A percentile compares a stretch with the other conserved stretches of the same genome.
Evolutionary conservation across 2,329 filamentous ascomycete genomes (phyloP).

Genomic region (Mollisia scopiformis): DNA sequence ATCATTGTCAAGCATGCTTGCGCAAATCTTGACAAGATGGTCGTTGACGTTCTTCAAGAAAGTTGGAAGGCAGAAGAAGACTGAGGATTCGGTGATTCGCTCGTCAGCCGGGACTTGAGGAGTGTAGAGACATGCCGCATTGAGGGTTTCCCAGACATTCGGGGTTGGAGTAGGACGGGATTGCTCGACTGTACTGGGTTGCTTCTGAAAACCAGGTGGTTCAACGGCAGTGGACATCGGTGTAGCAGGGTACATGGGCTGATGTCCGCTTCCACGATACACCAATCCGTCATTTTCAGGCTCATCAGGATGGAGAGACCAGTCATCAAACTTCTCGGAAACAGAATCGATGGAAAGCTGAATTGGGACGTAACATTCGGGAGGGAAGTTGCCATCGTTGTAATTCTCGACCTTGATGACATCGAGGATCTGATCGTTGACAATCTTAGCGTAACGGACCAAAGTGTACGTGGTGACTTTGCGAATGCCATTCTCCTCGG

Average conservation of each 20-base stretch:
- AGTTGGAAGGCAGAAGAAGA: slow-evolving; percentile 13
- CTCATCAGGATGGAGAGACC: not conserved
- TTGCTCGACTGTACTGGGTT: no score
- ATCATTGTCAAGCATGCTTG: slow-evolving; percentile 4
- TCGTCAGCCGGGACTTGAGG: not conserved
- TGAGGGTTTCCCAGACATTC: no score
- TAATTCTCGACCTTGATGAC: not conserved
- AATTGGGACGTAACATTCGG: not conserved
- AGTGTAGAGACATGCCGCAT: not conserved
- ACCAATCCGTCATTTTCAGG: no score
- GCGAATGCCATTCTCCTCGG: not conserved
- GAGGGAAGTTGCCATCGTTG: slow-evolving; percentile 6
- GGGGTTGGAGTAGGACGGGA: no score
- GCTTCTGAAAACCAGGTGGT: no score
- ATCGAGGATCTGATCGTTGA: slow-evolving; percentile 1
- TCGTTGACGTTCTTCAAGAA: slow-evolving; percentile 17
- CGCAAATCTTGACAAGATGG: slow-evolving; percentile 3
- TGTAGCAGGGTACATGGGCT: no score
- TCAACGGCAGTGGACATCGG: no score
- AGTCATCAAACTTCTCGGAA: not conserved
- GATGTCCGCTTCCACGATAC: no score
- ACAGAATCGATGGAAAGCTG: not conserved
- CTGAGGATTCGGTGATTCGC: not conserved
- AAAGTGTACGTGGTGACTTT: not conserved
- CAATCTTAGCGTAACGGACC: not conserved